phyloP scores from a whole-genome alignment of 495 filamentous ascomycete genomes.

The Lasiosphaeris hirsuta region DNA sequence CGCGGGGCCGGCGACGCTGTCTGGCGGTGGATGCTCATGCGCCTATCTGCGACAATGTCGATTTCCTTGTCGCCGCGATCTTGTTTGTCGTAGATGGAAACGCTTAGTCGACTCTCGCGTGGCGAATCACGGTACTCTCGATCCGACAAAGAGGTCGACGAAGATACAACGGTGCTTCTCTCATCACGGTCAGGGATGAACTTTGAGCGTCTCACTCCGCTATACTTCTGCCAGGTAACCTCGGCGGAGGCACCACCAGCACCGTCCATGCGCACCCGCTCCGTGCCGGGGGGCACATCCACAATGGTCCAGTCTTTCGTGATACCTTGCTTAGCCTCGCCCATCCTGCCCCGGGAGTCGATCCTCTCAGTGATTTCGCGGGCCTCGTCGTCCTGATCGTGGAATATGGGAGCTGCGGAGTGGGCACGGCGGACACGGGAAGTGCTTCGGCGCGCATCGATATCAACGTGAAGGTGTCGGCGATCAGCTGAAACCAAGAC shows the following conservation, averaged over 20 bases:
- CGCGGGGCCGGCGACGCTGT: conserved; percentile 32
- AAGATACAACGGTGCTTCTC: conserved; percentile 22
- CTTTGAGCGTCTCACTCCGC: conserved; percentile 66
- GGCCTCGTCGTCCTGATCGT: conserved; percentile 51
- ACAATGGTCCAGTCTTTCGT: conserved; percentile 74
- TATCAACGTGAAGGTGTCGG: conserved; percentile 57
- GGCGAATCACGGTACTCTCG: conserved; percentile 32
- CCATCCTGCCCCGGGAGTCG: conserved; percentile 56
- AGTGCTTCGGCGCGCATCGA: conserved; percentile 35
- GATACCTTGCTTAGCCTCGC: conserved; percentile 64
- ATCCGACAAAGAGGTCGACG: conserved; percentile 29
- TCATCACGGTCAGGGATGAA: conserved; percentile 56
- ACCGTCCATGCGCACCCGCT: conserved; percentile 71
- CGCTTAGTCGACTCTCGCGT: conserved; percentile 39
- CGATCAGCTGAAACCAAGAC: conserved; percentile 49
- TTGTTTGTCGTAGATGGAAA: conserved; percentile 42
- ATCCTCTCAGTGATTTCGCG: conserved; percentile 64
- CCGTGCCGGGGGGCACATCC: conserved; percentile 75
- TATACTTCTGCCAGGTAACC: conserved; percentile 72
- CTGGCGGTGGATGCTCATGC: conserved; percentile 32
- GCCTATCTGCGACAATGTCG: conserved; percentile 44
- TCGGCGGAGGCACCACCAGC: conserved; percentile 63
- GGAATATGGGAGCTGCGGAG: conserved; percentile 42
- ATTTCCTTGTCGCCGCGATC: conserved; percentile 34
- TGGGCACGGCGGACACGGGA: conserved; percentile 41